Conservation (phyloP, 2,329 filamentous ascomycete species). For the Cladosporium colombiae region DNA sequence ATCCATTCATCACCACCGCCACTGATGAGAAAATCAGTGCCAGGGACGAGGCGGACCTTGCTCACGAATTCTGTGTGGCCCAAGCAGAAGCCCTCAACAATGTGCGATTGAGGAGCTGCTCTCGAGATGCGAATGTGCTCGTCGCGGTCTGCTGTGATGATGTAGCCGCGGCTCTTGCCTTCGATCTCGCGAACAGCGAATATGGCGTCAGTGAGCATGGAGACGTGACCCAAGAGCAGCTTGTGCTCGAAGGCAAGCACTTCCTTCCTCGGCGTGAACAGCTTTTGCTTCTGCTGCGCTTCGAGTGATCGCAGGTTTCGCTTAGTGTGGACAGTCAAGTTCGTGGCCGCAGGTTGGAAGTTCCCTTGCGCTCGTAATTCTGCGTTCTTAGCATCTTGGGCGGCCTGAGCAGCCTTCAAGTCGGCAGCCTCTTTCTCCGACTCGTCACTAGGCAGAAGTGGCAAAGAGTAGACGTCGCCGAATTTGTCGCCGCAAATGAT, state of each 20-base stretch:
- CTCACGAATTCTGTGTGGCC: slow-evolving; percentile 85
- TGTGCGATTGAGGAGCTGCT: slow-evolving; percentile 76
- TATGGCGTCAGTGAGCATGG: slow-evolving; percentile 79
- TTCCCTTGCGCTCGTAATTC: slow-evolving; percentile 29
- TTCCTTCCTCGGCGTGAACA: slow-evolving; percentile 47
- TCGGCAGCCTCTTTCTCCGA: slow-evolving; percentile 34
- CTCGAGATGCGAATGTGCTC: slow-evolving; percentile 88
- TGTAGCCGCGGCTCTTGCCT: slow-evolving; percentile 54
- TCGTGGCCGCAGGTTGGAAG: slow-evolving; percentile 56
- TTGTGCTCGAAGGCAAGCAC: slow-evolving; percentile 67
- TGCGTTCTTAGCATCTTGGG: slow-evolving; percentile 25
- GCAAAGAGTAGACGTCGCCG: slow-evolving; percentile 89
- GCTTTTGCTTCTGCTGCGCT: slow-evolving; percentile 54
- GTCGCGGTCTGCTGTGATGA: slow-evolving; percentile 69
- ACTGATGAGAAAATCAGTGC: slow-evolving; percentile 70
- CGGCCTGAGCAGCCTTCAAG: slow-evolving; percentile 29
- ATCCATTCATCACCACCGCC: slow-evolving; percentile 83
- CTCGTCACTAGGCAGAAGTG: slow-evolving; percentile 56
- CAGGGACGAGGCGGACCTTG: slow-evolving; percentile 65
- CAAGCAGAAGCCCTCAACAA: slow-evolving; percentile 87
- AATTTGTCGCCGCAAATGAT: slow-evolving; percentile 93
- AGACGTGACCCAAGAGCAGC: slow-evolving; percentile 88
- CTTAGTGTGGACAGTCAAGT: slow-evolving; percentile 62
- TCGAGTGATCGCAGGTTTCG: slow-evolving; percentile 60
- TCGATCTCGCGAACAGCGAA: slow-evolving; percentile 54